phyloP scores from a whole-genome alignment of 306 rosid species.

The Glycine latifolia region DNA sequence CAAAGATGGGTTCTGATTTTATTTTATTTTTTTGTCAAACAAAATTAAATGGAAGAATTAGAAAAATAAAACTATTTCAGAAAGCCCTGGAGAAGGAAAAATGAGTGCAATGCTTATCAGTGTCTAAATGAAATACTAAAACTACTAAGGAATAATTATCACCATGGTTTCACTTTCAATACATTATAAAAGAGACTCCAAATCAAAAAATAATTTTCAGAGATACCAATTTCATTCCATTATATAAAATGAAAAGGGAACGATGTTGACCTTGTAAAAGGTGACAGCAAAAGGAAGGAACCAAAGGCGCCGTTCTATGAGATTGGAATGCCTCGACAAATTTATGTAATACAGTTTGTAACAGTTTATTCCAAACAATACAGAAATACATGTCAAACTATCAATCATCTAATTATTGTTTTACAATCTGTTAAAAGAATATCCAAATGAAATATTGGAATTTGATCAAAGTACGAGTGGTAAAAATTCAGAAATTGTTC shows the following conservation, averaged over 20 bases:
- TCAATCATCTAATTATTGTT: not conserved
- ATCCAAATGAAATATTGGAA: conserved; percentile 18
- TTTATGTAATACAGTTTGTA: conserved; percentile 11
- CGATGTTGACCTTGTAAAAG: not conserved
- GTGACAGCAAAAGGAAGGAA: conserved; percentile 23
- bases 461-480: conserved; percentile 3
- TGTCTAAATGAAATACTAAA: not conserved
- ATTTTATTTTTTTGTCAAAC: not conserved
- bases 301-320: conserved; percentile 16
- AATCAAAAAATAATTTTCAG: not conserved
- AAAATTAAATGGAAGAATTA: conserved; percentile 17
- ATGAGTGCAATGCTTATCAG: not conserved
- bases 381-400: conserved; percentile 23
- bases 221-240: conserved; percentile 11
- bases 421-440: not conserved
- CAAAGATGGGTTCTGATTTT: conserved; percentile 16
- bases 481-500: conserved; percentile 29
- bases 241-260: conserved; percentile 35
- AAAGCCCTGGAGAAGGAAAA: conserved; percentile 13
- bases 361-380: not conserved
- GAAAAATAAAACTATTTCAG: conserved; percentile 7
- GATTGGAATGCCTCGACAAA: conserved; percentile 28
- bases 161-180: not conserved
- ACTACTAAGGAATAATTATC: not conserved
- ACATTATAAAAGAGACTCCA: not conserved